Percentiles rank a stretch among this genome's conserved stretches.
Evolutionary conservation across 2,329 filamentous ascomycete species (phyloP).

Genomic region (Ascochyta pisi): DNA sequence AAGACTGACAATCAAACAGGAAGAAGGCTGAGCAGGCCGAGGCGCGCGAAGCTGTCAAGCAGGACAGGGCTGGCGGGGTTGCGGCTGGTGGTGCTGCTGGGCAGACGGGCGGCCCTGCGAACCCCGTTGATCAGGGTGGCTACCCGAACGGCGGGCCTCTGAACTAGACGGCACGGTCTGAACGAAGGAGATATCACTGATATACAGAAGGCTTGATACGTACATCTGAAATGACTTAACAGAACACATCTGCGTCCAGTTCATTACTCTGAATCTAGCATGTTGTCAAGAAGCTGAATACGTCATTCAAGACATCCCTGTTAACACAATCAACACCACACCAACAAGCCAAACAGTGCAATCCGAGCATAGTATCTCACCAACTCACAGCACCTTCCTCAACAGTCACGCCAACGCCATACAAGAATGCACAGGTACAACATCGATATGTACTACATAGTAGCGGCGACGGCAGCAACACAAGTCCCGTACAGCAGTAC

Average conservation of each 20-base stretch:
- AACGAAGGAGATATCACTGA: no score
- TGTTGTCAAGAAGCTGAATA: no score
- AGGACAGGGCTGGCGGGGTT: conserved; percentile 45
- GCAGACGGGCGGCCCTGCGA: conserved; percentile 56
- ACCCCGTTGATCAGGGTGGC: conserved; percentile 36
- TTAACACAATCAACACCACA: no score
- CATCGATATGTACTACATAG: neutral
- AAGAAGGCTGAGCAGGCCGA: conserved; percentile 59
- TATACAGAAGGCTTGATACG: no score
- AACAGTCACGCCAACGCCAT: no score
- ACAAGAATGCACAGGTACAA: neutral
- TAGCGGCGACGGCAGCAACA: neutral
- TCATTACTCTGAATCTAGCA: neutral
- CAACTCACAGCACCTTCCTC: no score
- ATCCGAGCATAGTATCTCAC: no score
- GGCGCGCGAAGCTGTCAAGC: conserved; percentile 50
- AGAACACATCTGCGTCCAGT: neutral
- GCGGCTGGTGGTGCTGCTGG: conserved; percentile 54
- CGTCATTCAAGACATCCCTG: no score
- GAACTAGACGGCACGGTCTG: neutral
- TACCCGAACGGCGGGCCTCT: conserved; percentile 30
- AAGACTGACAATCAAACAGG: conserved; percentile 33
- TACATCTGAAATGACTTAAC: no score
- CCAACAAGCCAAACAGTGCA: no score
- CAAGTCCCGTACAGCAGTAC: neutral